Evolutionary conservation across 228 moss, liverwort and hornwort species (phyloP), one percentile per base, ranked within the genome.

Genomic region (Sphagnum magellanicum): DNA sequence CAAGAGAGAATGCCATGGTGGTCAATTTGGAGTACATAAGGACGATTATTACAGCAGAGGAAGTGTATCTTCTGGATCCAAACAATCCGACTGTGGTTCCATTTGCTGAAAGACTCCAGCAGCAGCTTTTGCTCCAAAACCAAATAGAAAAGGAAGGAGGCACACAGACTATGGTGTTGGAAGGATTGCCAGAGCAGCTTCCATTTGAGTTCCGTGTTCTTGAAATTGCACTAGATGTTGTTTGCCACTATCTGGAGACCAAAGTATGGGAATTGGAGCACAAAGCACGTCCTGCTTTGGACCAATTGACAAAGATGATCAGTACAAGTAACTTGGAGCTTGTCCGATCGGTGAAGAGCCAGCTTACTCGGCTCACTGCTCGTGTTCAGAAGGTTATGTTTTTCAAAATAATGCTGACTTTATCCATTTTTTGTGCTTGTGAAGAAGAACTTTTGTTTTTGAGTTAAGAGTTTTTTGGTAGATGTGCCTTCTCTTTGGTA

Each of bases 11-110:
- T 10, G 90, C 94, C 52, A 98, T 98, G 90, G 94, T 98, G 68
- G 94, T 98, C 68, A 98, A 98, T 79, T 84, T 98, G 65, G 98
- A 98, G 78, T 98, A 92, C 63, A 86, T 98, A 60, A 92, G 81
- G 78, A 91, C 98, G 6, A 90, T 98, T 53, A 87, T 98, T 52
- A 98, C 94, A 59, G 91, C 98, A 46, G 94, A 98, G 69, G 94
- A 92, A 74, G 79, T 94, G 32, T 90, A 85, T 79, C 68, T 94
- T 71, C 89, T 98, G 49, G 93, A 94, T 52, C 82, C 92, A 12
- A 76, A 72, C 12, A 88, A 63, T 67, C 77, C 79, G 48, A 82
- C 71, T 51, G 82, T 92, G 47, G 75, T 71, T 47, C 79, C 81
- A 46, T 98, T 98, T 67, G 89, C 92, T 63, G 86, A 92, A 51